A percentile compares a stretch with the other conserved stretches of the same genome.
Conservation (phyloP, 2,329 filamentous ascomycete genomes). For the Pseudocercospora crystallina region DNA sequence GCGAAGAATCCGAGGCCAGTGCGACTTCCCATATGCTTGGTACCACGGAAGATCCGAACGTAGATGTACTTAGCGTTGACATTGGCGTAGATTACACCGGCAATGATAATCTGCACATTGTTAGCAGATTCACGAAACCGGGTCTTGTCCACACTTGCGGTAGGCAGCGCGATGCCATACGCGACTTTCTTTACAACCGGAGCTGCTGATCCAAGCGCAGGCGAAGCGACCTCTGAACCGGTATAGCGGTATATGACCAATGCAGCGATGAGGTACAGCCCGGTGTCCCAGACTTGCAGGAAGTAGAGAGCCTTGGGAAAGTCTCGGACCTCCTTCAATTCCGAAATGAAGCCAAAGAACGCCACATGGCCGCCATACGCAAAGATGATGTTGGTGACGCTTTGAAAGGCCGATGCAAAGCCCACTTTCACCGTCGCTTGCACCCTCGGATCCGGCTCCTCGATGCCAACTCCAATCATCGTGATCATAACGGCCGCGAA, state of each 20-base stretch:
- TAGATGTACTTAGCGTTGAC: constrained; percentile 68
- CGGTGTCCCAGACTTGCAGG: constrained; percentile 60
- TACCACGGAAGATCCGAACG: constrained; percentile 61
- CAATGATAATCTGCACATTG: constrained; percentile 56
- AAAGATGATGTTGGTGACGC: constrained; percentile 69
- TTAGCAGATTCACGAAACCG: neutral
- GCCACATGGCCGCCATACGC: constrained; percentile 57
- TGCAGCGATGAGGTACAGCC: constrained; percentile 63
- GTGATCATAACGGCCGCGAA: constrained; percentile 63
- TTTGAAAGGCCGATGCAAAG: constrained; percentile 58
- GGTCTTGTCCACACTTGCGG: constrained; percentile 31
- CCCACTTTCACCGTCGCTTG: constrained; percentile 31
- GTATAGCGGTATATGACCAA: constrained; percentile 67
- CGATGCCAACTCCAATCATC: constrained; percentile 64
- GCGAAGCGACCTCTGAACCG: constrained; percentile 60
- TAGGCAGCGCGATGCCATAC: constrained; percentile 68
- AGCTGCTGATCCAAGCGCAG: constrained; percentile 63
- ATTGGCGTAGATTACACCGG: constrained; percentile 68
- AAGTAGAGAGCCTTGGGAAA: constrained; percentile 63
- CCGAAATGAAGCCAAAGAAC: constrained; percentile 66
- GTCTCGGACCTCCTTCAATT: constrained; percentile 61
- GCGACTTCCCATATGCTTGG: constrained; percentile 45
- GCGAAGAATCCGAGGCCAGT: constrained; percentile 46
- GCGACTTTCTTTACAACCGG: constrained; percentile 59
- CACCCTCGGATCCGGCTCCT: constrained; percentile 43